A percentile compares a stretch with the other conserved stretches of the same genome.
These are phyloP conservation scores for Neofusicoccum umdonicola DNA, from an alignment of 2,329 filamentous ascomycete genomes.

Conservation along the genomic window DNA sequence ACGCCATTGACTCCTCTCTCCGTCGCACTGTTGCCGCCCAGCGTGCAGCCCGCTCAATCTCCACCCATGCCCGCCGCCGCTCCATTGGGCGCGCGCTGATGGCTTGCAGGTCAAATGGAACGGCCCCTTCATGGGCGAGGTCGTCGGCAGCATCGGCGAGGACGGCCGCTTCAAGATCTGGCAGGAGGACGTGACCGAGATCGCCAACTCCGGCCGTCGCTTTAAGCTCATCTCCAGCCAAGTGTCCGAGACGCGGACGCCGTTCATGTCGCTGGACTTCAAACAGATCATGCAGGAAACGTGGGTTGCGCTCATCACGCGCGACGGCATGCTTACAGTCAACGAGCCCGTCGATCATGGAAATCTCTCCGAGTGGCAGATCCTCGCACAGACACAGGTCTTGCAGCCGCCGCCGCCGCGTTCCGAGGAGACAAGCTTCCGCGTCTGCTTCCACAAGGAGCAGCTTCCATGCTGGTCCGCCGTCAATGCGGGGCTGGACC, in stretches of 20 bases:
- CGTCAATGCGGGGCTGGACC: constrained; percentile 74
- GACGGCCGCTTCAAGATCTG: constrained; percentile 90
- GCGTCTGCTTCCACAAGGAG: constrained; percentile 84
- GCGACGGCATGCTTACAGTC: constrained; percentile 75
- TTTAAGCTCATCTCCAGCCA: constrained; percentile 70
- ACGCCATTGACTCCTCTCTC: constrained; percentile 18
- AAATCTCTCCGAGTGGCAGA: constrained; percentile 71
- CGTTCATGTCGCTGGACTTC: constrained; percentile 77
- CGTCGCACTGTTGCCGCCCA: background rate
- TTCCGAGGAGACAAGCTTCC: constrained; percentile 84
- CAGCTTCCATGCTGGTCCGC: constrained; percentile 75
- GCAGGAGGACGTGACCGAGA: constrained; percentile 83
- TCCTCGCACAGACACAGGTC: constrained; percentile 74
- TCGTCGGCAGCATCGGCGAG: constrained; percentile 83
- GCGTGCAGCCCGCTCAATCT: background rate
- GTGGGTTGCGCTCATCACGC: constrained; percentile 79
- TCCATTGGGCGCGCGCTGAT: background rate
- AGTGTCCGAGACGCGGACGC: constrained; percentile 65
- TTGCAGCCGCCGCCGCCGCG: constrained; percentile 63
- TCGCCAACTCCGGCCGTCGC: constrained; percentile 69
- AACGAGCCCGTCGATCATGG: constrained; percentile 85
- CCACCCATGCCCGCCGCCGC: background rate
- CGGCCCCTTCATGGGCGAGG: constrained; percentile 81
- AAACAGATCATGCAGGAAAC: constrained; percentile 82
- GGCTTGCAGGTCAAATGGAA: constrained; percentile 79